Evolutionary conservation across 2,329 filamentous ascomycete species (phyloP).

Genomic region (Ophiocordyceps camponoti-floridani): DNA sequence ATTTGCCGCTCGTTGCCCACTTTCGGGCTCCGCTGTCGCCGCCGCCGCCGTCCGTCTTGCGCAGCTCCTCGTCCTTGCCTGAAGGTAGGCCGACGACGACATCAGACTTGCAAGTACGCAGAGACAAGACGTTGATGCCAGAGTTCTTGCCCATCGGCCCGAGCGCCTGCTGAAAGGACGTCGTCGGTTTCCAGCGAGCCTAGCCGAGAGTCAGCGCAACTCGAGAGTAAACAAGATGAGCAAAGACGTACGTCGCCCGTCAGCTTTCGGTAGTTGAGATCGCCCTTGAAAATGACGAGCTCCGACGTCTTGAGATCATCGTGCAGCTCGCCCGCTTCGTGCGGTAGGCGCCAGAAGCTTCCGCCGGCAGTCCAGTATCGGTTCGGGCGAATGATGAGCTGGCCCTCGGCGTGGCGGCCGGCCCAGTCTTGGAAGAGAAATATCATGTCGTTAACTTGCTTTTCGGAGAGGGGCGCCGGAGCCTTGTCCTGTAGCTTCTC

Average conservation of each 20-base stretch:
- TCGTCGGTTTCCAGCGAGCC: conserved; percentile 63
- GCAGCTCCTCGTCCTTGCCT: conserved; percentile 70
- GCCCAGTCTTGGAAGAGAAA: conserved; percentile 78
- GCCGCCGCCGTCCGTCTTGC: conserved; percentile 47
- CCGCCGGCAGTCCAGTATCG: conserved; percentile 80
- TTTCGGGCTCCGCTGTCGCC: conserved; percentile 54
- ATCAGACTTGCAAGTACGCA: conserved; percentile 93
- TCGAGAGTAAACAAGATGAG: background rate
- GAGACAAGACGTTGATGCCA: conserved; percentile 66
- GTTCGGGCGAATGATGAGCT: conserved; percentile 69
- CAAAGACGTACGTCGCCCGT: conserved; percentile 58
- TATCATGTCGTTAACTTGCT: conserved; percentile 47
- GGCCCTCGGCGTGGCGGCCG: conserved; percentile 61
- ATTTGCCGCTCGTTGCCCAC: conserved; percentile 95
- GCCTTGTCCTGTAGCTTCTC: conserved; percentile 36
- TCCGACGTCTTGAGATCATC: conserved; percentile 70
- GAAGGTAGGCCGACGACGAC: conserved; percentile 75
- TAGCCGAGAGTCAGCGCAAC: conserved; percentile 2
- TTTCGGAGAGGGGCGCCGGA: conserved; percentile 43
- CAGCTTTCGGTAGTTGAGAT: conserved; percentile 90
- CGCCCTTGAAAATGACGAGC: conserved; percentile 90
- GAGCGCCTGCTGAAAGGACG: conserved; percentile 68
- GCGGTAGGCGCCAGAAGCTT: conserved; percentile 75
- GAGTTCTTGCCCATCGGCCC: conserved; percentile 71
- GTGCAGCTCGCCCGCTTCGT: conserved; percentile 45